Evolutionary conservation across 768 basidiomycete species (phyloP), one percentile per base, ranked within the genome.

Genomic region (Termitomyces sp.): DNA sequence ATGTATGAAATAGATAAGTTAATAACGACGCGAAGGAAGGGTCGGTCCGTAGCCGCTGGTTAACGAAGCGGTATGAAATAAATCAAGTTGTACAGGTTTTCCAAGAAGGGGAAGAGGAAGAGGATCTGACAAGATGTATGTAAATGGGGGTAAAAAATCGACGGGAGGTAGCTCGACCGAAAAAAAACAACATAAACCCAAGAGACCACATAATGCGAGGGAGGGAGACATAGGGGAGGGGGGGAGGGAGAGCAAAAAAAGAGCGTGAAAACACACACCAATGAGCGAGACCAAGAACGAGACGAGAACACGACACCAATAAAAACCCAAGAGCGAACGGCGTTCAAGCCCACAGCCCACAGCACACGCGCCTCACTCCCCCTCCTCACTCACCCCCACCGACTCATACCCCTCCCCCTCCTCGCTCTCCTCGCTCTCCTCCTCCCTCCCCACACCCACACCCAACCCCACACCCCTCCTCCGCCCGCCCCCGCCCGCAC

Each of bases 401-500:
- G 49, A 34, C 24, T 50, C 60, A 20, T 51, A 61, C 10, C 27
- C 55, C 8, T 66, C 65, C 34, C 60, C 64, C 18, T 58, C 43
- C 16, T 62, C 64, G 7, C 55, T 60, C 22, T 58, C 60, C 34
- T 56, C 60, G 3, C 55, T 44, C 2, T 56, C 60, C 16, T 37
- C 60, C 13, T 46, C 40, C 20, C 33, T 37, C 7, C 26, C 39
- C n/a, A n/a, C n/a, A 1, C 34, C 37, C 16, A 47, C 22, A 3
- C 26, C 30, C 36, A 20, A 18, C 4, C 5, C 48, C 32, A 4
- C n/a, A 7, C 52, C 30, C 27, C 32, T 20, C 13, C 37, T 12
- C 10, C 18, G 9, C 40, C 10, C 5, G 10, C 16, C 24, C 39
- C 55, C 37, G 58, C 53, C 36, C 51, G n/a, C 57, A 13, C 51